Conservation (phyloP, 1,284 basidiomycete species). For the Apiotrichum sp. region DNA sequence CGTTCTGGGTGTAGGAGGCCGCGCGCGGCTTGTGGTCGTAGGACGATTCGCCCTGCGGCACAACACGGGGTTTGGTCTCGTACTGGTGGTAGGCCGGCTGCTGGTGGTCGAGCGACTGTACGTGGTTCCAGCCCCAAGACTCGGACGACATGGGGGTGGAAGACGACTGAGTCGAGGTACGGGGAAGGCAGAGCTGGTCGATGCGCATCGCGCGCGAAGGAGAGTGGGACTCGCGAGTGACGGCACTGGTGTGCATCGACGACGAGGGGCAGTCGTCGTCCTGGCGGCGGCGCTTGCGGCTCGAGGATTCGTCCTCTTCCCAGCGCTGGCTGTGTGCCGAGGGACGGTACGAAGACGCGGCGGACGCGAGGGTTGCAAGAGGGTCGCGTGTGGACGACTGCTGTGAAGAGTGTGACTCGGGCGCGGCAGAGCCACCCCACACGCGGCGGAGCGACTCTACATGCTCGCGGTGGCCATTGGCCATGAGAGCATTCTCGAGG, state of each 20-base stretch:
- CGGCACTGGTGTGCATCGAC: conserved; percentile 1
- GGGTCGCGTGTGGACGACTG: conserved; percentile 9
- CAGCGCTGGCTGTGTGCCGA: conserved; percentile 3
- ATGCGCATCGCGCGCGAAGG: conserved; percentile 16
- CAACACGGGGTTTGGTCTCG: neutral
- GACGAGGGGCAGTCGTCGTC: conserved; percentile 10
- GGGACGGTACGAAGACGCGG: conserved; percentile 6
- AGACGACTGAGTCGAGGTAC: neutral
- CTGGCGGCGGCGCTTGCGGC: conserved; percentile 10
- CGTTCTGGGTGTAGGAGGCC: no score
- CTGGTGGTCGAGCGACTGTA: neutral
- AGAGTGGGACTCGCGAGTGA: conserved; percentile 1
- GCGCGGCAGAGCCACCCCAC: conserved; percentile 11
- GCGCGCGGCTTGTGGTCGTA: conserved; percentile 11
- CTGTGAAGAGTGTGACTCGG: neutral
- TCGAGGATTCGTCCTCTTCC: conserved; percentile 6
- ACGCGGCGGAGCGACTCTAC: conserved; percentile 27
- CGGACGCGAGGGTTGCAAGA: conserved; percentile 16
- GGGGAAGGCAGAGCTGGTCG: conserved; percentile 13
- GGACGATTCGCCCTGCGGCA: no score
- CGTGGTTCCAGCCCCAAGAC: conserved; percentile 1
- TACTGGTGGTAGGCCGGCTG: neutral
- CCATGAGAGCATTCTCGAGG: conserved; percentile 29
- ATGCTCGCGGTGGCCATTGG: conserved; percentile 25
- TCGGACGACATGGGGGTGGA: neutral